These are phyloP conservation scores for Thermothielavioides terrestris DNA, from an alignment of 495 filamentous ascomycete species.

Conservation along the genomic window DNA sequence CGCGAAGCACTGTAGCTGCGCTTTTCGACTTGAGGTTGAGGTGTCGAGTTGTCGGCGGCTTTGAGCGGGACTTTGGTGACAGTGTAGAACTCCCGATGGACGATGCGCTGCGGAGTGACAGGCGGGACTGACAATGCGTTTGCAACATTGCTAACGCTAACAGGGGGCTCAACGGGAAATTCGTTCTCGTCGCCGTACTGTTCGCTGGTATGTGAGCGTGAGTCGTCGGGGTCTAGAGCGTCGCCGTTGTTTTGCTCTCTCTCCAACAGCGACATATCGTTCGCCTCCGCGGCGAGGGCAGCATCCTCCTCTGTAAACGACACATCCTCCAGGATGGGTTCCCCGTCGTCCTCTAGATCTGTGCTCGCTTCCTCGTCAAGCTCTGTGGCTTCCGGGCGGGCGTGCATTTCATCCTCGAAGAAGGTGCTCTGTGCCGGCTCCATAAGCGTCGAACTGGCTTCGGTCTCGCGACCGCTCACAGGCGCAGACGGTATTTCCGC, in stretches of 20 bases:
- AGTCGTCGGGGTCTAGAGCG: conserved; percentile 32
- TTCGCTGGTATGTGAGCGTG: conserved; percentile 49
- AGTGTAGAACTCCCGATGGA: conserved; percentile 48
- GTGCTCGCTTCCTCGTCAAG: conserved; percentile 26
- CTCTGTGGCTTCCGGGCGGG: conserved; percentile 26
- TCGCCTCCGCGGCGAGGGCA: conserved; percentile 40
- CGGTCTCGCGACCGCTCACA: background rate
- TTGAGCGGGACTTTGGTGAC: conserved; percentile 71
- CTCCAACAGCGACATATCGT: conserved; percentile 45
- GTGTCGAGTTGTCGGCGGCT: conserved; percentile 53
- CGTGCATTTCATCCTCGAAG: conserved; percentile 52
- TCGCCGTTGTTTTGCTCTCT: conserved; percentile 18
- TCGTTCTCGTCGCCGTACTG: conserved; percentile 57
- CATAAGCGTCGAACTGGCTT: conserved; percentile 10
- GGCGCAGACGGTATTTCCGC: conserved; percentile 16
- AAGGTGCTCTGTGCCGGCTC: conserved; percentile 35
- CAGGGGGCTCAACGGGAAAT: conserved; percentile 43
- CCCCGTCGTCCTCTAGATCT: conserved; percentile 8
- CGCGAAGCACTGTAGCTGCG: conserved; percentile 48
- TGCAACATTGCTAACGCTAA: conserved; percentile 18
- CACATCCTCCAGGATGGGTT: conserved; percentile 30
- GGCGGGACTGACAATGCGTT: conserved; percentile 14
- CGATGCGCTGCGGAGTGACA: conserved; percentile 28
- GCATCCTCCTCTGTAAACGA: conserved; percentile 38
- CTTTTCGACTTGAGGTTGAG: conserved; percentile 38